Evolutionary conservation across 495 filamentous ascomycete genomes (phyloP).

Genomic region (Hyaloscypha bicolor): DNA sequence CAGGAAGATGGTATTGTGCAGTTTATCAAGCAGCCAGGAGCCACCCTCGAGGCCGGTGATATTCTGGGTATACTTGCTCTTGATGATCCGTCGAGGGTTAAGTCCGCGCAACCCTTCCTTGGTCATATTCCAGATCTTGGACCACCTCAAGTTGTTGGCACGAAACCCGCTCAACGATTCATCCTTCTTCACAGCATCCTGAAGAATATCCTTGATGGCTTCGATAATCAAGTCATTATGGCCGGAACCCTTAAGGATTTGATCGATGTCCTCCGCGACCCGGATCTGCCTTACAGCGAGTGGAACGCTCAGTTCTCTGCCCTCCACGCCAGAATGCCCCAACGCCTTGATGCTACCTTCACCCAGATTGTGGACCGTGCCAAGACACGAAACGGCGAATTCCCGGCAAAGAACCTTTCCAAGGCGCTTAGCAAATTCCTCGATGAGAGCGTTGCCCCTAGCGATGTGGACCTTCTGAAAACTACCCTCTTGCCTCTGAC

Average conservation of each 20-base stretch:
- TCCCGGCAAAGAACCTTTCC: slow-evolving; percentile 84
- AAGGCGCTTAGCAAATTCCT: slow-evolving; percentile 87
- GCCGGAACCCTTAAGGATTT: slow-evolving; percentile 82
- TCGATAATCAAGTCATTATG: slow-evolving; percentile 98
- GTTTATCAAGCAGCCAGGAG: slow-evolving; percentile 98
- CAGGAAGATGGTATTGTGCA: slow-evolving; percentile 97
- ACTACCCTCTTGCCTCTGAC: slow-evolving; percentile 74
- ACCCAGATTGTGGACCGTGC: slow-evolving; percentile 84
- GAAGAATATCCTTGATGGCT: slow-evolving; percentile 87
- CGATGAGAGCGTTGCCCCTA: slow-evolving; percentile 76
- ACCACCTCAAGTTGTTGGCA: slow-evolving; percentile 81
- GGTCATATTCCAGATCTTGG: slow-evolving; percentile 90
- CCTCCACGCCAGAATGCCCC: slow-evolving; percentile 92
- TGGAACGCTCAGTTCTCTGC: slow-evolving; percentile 95
- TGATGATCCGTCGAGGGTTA: slow-evolving; percentile 94
- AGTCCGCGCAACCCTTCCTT: slow-evolving; percentile 95
- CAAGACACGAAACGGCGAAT: slow-evolving; percentile 74
- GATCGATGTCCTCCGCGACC: slow-evolving; percentile 84
- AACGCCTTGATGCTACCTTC: slow-evolving; percentile 82
- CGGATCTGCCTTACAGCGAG: slow-evolving; percentile 92
- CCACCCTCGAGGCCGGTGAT: slow-evolving; percentile 96
- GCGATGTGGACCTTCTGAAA: slow-evolving; percentile 69
- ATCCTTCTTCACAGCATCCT: slow-evolving; percentile 74
- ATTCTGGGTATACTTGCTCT: slow-evolving; percentile 97
- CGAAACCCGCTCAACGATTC: slow-evolving; percentile 90